Conservation (phyloP, 805 yeast species). For the Candida bentonensis region DNA sequence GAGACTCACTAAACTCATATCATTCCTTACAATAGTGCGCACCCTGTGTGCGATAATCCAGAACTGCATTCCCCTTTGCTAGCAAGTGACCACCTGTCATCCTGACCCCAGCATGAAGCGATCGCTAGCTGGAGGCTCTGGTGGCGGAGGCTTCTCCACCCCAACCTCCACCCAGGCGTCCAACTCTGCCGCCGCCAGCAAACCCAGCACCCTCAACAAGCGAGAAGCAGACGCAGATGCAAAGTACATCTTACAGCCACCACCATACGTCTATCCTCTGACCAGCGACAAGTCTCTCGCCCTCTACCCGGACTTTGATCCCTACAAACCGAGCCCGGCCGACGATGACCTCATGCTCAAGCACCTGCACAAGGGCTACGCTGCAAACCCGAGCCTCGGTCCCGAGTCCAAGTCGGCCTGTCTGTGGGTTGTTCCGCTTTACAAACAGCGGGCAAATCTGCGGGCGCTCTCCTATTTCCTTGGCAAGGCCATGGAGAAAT, state of each 20-base stretch:
- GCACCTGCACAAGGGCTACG: conserved; percentile 1
- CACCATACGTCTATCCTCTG: background rate
- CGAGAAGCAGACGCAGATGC: background rate
- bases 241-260: background rate
- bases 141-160: background rate
- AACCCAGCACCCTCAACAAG: background rate
- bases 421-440: conserved; percentile 22
- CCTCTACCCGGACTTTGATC: background rate
- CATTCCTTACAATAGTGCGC: no score
- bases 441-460: conserved; percentile 27
- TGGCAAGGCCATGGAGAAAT: conserved; percentile 32
- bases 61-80: no score
- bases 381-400: background rate
- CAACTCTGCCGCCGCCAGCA: background rate
- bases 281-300: background rate
- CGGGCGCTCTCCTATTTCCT: conserved; percentile 37
- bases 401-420: background rate
- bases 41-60: no score
- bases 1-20: no score
- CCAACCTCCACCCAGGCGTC: no score
- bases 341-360: background rate
- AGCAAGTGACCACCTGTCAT: no score
- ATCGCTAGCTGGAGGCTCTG: background rate
- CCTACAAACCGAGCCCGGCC: background rate
- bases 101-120: background rate